Conservation (phyloP, 768 basidiomycete species). For the Plicaturopsis crispa region DNA sequence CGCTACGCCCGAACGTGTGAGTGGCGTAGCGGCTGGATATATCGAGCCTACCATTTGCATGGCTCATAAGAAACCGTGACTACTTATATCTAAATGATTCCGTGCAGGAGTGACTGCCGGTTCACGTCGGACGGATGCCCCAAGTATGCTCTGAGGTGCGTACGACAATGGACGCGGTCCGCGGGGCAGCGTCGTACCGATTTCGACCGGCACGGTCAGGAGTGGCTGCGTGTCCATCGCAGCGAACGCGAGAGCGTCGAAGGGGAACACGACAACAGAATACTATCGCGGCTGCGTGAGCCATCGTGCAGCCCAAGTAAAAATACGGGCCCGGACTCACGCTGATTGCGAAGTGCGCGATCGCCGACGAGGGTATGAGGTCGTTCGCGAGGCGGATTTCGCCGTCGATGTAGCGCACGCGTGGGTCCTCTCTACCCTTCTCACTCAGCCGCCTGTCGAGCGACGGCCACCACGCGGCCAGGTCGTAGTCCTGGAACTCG, state of each 20-base stretch:
- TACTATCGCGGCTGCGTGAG: constrained; percentile 25
- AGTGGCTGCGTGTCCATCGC: constrained; percentile 28
- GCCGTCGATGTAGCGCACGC: constrained; percentile 38
- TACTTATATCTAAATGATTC: no score
- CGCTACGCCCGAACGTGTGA: no score
- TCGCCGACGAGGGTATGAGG: constrained; percentile 38
- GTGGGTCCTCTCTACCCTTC: constrained; percentile 19
- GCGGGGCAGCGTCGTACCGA: constrained; percentile 42
- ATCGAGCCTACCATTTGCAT: no score
- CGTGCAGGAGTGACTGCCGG: no score
- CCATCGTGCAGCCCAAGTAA: constrained; percentile 4
- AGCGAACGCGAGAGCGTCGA: constrained; percentile 30
- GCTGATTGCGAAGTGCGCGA: constrained; percentile 44
- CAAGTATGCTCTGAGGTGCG: no score
- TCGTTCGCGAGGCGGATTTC: constrained; percentile 47
- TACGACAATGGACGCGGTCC: constrained; percentile 43
- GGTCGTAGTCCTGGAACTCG: constrained; percentile 35
- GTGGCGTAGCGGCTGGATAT: no score
- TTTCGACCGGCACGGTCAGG: constrained; percentile 42
- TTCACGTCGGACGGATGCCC: no score
- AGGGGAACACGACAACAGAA: constrained; percentile 37
- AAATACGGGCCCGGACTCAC: constrained; percentile 21
- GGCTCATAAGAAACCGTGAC: no score
- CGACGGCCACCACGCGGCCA: constrained; percentile 43
- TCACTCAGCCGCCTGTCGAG: constrained; percentile 19